A percentile compares a stretch with the other conserved stretches of the same genome.
phyloP scores from a whole-genome alignment of 2,329 filamentous ascomycete genomes.

The Ophiostoma sp. region DNA sequence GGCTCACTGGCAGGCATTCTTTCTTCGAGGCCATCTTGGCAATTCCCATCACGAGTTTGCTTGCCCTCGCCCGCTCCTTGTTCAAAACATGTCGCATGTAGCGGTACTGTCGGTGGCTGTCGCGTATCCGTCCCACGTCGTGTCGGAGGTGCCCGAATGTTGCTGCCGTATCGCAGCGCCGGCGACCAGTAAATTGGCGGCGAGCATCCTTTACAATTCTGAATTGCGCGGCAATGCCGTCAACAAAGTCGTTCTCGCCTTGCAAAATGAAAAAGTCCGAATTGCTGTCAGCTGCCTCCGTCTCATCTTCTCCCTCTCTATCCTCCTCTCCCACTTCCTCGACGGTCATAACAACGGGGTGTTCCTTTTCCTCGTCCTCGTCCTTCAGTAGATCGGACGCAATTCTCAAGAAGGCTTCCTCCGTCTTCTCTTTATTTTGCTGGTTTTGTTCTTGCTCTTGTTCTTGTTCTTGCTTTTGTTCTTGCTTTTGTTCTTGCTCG shows the following conservation, averaged over 20 bases:
- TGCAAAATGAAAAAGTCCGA: neutral
- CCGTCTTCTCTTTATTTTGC: neutral
- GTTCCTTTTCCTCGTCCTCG: neutral
- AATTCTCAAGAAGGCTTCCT: neutral
- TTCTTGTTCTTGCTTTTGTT: neutral
- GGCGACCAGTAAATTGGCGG: too few relatives aligned
- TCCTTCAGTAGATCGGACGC: too few relatives aligned
- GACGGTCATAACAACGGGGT: neutral
- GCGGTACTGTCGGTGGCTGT: neutral
- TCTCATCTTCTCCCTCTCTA: neutral
- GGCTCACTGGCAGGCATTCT: neutral
- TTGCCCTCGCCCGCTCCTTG: neutral
- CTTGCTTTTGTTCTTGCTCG: neutral
- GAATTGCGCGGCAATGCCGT: neutral
- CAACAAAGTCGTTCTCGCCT: neutral
- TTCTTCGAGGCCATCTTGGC: neutral
- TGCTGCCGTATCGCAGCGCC: neutral
- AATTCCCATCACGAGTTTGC: neutral
- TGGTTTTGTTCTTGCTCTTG: neutral
- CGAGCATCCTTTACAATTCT: neutral
- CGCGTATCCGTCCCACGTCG: neutral
- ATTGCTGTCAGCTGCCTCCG: neutral
- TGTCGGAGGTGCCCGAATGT: neutral
- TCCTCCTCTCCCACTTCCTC: neutral
- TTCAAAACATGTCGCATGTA: neutral